Conservation (phyloP, 805 yeast species). For the Suhomyces emberorum region DNA sequence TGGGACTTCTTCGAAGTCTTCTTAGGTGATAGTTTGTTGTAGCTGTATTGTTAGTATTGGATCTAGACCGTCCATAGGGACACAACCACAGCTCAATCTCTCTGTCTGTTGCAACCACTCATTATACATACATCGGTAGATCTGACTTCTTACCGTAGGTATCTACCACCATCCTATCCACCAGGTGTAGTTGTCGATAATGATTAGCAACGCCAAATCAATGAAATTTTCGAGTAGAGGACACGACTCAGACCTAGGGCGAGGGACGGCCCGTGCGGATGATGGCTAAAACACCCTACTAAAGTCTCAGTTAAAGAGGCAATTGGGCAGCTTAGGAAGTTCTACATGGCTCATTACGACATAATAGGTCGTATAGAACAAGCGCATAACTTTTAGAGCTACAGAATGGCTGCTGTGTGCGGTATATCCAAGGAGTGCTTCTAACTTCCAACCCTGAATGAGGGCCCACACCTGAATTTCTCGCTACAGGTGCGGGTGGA, state of each 20-base stretch:
- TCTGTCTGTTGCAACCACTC: background rate
- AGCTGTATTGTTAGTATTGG: constrained; percentile 8
- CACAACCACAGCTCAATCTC: background rate
- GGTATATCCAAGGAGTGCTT: too few species aligned
- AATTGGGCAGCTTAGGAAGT: too few species aligned
- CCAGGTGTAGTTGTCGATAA: background rate
- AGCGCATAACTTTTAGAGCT: too few species aligned
- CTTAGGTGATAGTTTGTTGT: constrained; percentile 14
- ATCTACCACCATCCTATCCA: constrained; percentile 19
- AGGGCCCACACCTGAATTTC: too few species aligned
- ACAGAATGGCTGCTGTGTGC: too few species aligned
- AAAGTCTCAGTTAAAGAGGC: too few species aligned
- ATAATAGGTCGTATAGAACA: too few species aligned
- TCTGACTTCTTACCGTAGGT: constrained; percentile 44
- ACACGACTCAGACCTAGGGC: background rate
- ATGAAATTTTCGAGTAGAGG: background rate
- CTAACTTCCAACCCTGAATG: too few species aligned
- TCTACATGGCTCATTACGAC: too few species aligned
- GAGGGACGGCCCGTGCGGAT: too few species aligned
- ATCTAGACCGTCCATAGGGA: background rate
- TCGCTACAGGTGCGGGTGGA: too few species aligned
- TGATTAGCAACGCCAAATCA: background rate
- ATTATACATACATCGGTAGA: constrained; percentile 41
- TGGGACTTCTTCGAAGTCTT: constrained; percentile 5
- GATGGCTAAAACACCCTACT: too few species aligned